Conservation (phyloP, 163 green algal genomes). For the Scenedesmus sp. region DNA sequence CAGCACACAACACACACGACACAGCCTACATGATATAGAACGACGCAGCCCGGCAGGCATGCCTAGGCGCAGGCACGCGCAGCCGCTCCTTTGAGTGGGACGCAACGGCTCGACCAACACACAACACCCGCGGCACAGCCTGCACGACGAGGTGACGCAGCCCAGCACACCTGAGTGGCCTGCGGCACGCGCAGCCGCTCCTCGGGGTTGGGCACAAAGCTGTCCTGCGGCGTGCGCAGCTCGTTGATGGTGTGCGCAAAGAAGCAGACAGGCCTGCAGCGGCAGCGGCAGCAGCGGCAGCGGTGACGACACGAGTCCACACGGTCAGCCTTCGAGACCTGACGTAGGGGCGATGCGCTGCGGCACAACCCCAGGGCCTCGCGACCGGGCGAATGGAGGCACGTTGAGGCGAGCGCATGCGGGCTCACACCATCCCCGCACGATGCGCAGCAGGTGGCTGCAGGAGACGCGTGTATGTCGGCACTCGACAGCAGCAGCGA, state of each 20-base stretch:
- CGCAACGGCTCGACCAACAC: conserved; percentile 48
- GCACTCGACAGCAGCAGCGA: too few species aligned
- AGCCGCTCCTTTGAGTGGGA: conserved; percentile 60
- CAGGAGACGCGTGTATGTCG: too few species aligned
- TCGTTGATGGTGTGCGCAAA: conserved; percentile 88
- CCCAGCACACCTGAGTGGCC: conserved; percentile 10
- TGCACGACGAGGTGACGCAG: background rate
- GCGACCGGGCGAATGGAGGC: too few species aligned
- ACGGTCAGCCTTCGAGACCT: too few species aligned
- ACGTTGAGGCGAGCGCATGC: too few species aligned
- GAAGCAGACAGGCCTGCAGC: conserved; percentile 85
- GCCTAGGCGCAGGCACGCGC: background rate
- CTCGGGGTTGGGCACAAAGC: conserved; percentile 66
- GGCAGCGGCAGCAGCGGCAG: conserved; percentile 29
- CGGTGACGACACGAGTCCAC: background rate
- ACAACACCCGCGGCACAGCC: background rate
- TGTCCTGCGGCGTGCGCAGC: conserved; percentile 83
- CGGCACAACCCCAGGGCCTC: too few species aligned
- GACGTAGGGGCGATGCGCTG: too few species aligned
- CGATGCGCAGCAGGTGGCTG: too few species aligned
- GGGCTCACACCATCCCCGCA: too few species aligned
- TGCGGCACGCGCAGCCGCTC: conserved; percentile 52
- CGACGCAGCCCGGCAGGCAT: too few species aligned
- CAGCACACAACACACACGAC: conserved; percentile 28
- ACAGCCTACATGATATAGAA: background rate